Base-by-base conservation (phyloP, 768 basidiomycete genomes). In the Suillus bovinus region DNA sequence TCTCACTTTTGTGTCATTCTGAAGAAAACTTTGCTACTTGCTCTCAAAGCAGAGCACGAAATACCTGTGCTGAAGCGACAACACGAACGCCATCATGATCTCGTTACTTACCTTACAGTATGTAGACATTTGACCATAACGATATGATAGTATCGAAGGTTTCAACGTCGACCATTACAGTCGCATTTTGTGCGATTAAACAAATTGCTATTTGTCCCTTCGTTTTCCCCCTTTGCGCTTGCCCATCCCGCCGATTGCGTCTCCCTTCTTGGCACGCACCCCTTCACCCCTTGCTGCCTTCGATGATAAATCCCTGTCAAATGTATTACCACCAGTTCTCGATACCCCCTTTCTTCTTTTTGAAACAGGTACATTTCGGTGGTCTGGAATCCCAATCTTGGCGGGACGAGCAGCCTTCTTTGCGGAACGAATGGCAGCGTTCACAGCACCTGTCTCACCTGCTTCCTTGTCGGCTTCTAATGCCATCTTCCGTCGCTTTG, bases 401-500 rank as follows among this genome's bases (percentile, higher is more conserved):
- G 76, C 76, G 1, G 90, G 90, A 66, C 85, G 84, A 39, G 79
- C 76, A 9, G 87, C 81, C 76, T 89, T 96, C 78, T 99, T 98
- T 11, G 91, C 94, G 14, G 86, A 85, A 60, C 96, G 90, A 65
- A 97, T 90, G 1, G 94, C 88, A 17, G 91, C 89, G 44, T 83
- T 81, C 50, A 90, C 76, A 10, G 82, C 78, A 27, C 79, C 81
- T 38, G 73, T 77, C 60, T 87, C 85, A 17, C 82, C 84, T 5
- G 77, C 61, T 60, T 87, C 86, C 57, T 86, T 84, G 65, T 96
- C 93, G 65, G 89, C 87, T 71, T 95, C 91, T 74, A 85, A 80
- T 8, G 90, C 89, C 78, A 96, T 80, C 77, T 95, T 97, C 69
- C 94, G 83, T 62, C 96, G 83, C 73, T 97, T 98, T 57, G 83